Conservation (phyloP, 2,329 filamentous ascomycete genomes). For the Alternaria gansuensis region DNA sequence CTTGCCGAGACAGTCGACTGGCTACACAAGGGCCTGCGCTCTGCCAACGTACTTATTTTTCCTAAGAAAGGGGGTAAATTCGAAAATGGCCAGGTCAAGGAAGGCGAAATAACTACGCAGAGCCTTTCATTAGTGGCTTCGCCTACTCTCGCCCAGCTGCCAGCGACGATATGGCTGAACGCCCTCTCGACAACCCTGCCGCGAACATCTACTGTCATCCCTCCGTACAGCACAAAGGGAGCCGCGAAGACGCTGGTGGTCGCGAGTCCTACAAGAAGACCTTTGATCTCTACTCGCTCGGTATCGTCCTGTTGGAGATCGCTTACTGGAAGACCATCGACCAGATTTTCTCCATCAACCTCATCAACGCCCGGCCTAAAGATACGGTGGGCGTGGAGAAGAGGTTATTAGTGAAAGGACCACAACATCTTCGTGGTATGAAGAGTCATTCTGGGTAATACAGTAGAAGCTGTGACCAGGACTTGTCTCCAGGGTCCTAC, state of each 20-base stretch:
- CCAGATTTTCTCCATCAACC: conserved; percentile 53
- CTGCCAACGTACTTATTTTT: conserved; percentile 65
- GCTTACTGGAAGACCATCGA: conserved; percentile 63
- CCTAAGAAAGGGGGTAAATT: conserved; percentile 26
- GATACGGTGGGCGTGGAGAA: conserved; percentile 51
- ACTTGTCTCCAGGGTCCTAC: conserved; percentile 43
- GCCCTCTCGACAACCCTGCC: conserved; percentile 56
- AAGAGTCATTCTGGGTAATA: conserved; percentile 39
- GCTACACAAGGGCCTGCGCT: conserved; percentile 67
- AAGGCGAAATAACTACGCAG: conserved; percentile 49
- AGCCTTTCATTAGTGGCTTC: conserved; percentile 63
- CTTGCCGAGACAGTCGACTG: conserved; percentile 65
- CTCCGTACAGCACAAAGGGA: conserved; percentile 51
- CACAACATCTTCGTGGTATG: conserved; percentile 35
- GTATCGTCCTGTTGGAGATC: conserved; percentile 63
- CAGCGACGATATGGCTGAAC: conserved; percentile 62
- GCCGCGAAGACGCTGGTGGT: conserved; percentile 35
- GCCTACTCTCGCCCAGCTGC: conserved; percentile 64
- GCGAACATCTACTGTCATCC: conserved; percentile 64
- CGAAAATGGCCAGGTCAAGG: background rate
- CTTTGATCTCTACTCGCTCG: conserved; percentile 64
- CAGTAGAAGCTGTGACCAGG: conserved; percentile 37
- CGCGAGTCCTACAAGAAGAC: conserved; percentile 56
- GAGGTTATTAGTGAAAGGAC: conserved; percentile 33
- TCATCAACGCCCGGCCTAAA: conserved; percentile 50